Evolutionary conservation across 2,329 filamentous ascomycete species (phyloP).

Genomic region (Whalleya microplaca): DNA sequence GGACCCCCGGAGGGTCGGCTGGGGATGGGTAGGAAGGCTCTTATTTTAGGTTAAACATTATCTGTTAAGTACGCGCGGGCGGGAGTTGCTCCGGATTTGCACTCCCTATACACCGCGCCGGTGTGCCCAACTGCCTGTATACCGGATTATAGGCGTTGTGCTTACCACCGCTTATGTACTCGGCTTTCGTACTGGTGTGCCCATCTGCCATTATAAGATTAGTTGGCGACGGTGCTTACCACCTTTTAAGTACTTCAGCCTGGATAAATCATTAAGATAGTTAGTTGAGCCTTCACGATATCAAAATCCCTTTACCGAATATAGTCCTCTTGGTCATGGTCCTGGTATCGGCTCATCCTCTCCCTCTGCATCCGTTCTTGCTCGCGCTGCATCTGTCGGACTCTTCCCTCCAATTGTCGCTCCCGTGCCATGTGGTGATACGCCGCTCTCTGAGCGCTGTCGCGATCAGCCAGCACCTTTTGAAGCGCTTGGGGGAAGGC

Average conservation of each 20-base stretch:
- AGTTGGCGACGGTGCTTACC: background rate
- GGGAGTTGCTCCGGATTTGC: slow-evolving; percentile 8
- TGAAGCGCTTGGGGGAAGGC: slow-evolving; percentile 7
- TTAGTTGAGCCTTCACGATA: slow-evolving; percentile 2
- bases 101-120: background rate
- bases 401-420: slow-evolving; percentile 7
- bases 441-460: slow-evolving; percentile 14
- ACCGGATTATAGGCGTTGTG: background rate
- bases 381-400: slow-evolving; percentile 1
- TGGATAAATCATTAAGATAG: slow-evolving; percentile 1
- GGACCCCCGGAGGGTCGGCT: background rate
- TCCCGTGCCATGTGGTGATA: slow-evolving; percentile 8
- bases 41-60: background rate
- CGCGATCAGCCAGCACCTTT: slow-evolving; percentile 18
- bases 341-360: background rate
- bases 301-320: slow-evolving; percentile 6
- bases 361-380: slow-evolving; percentile 2
- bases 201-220: background rate
- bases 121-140: background rate
- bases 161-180: background rate
- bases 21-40: background rate
- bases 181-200: background rate
- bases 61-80: slow-evolving; percentile 1
- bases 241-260: background rate
- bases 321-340: slow-evolving; percentile 15